Percentiles rank a stretch among this genome's conserved stretches.
phyloP scores from a whole-genome alignment of 2,329 filamentous ascomycete species.

The Scytalidium lignicola region DNA sequence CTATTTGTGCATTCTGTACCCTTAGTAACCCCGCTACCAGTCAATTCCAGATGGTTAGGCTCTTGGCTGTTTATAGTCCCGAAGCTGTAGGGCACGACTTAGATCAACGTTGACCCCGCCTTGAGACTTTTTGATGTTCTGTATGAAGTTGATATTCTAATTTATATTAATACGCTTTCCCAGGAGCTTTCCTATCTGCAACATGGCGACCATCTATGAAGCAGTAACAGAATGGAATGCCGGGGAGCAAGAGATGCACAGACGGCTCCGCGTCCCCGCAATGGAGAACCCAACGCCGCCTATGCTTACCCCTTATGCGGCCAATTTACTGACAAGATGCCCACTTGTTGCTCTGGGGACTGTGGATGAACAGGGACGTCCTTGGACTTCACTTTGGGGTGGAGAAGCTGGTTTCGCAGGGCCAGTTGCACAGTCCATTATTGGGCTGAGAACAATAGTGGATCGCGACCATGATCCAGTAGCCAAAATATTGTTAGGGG shows the following conservation, averaged over 20 bases:
- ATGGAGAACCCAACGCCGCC: constrained; percentile 61
- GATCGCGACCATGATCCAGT: constrained; percentile 66
- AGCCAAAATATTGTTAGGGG: constrained; percentile 53
- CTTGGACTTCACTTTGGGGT: constrained; percentile 78
- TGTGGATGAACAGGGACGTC: constrained; percentile 57
- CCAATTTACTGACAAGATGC: constrained; percentile 52
- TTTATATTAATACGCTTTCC: no score
- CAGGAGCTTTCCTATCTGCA: neutral
- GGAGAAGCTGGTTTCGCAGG: constrained; percentile 64
- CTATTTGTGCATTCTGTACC: no score
- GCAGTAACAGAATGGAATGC: constrained; percentile 46
- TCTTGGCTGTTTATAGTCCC: no score
- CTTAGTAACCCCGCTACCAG: no score
- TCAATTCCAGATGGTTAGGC: no score
- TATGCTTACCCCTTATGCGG: constrained; percentile 57
- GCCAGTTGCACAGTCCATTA: constrained; percentile 54
- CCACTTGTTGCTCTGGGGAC: constrained; percentile 71
- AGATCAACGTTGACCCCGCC: no score
- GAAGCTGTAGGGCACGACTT: no score
- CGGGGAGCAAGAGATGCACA: constrained; percentile 63
- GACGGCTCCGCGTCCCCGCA: constrained; percentile 52
- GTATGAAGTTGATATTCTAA: no score
- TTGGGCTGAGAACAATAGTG: constrained; percentile 59
- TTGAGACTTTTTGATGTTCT: no score
- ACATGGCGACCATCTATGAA: neutral